Evolutionary conservation across 129 eudicot species (phyloP).

Genomic region (Artemisia tridentata): DNA sequence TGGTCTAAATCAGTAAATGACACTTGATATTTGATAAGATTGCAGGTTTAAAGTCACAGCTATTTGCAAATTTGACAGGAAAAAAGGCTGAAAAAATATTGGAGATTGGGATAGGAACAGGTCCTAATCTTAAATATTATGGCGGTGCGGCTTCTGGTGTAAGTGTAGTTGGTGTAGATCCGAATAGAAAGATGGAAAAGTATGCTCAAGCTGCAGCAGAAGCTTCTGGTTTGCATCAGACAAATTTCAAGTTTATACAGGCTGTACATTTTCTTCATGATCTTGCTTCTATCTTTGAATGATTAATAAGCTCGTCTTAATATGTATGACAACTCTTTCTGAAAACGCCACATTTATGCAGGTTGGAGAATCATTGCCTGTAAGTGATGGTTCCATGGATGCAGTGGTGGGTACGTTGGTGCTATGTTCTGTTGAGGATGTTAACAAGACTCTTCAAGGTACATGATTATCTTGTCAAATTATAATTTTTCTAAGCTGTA

Average conservation of each 20-base stretch:
- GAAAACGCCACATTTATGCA: constrained; percentile 30
- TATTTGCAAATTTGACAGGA: constrained; percentile 60
- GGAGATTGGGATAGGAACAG: constrained; percentile 93
- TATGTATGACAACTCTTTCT: neutral
- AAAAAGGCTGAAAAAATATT: constrained; percentile 47
- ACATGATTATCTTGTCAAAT: constrained; percentile 18
- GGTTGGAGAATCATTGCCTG: constrained; percentile 91
- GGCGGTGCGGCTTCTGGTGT: constrained; percentile 34
- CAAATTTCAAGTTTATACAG: constrained; percentile 61
- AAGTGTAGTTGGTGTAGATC: constrained; percentile 72
- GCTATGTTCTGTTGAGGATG: constrained; percentile 83
- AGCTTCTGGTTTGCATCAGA: constrained; percentile 50
- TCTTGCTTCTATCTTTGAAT: neutral
- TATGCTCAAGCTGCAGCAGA: constrained; percentile 71
- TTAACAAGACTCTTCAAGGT: constrained; percentile 73
- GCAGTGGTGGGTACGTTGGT: constrained; percentile 93
- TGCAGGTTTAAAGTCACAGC: constrained; percentile 75
- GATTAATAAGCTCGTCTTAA: neutral
- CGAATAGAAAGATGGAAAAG: constrained; percentile 82
- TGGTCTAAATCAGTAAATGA: constrained; percentile 6
- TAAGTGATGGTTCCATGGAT: constrained; percentile 81
- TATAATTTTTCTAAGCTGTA: neutral
- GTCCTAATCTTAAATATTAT: constrained; percentile 85
- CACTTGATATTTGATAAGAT: constrained; percentile 47
- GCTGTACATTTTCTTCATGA: constrained; percentile 46